These are phyloP conservation scores for Raffaelea arxii DNA, from an alignment of 2,329 filamentous ascomycete species.

Conservation along the genomic window DNA sequence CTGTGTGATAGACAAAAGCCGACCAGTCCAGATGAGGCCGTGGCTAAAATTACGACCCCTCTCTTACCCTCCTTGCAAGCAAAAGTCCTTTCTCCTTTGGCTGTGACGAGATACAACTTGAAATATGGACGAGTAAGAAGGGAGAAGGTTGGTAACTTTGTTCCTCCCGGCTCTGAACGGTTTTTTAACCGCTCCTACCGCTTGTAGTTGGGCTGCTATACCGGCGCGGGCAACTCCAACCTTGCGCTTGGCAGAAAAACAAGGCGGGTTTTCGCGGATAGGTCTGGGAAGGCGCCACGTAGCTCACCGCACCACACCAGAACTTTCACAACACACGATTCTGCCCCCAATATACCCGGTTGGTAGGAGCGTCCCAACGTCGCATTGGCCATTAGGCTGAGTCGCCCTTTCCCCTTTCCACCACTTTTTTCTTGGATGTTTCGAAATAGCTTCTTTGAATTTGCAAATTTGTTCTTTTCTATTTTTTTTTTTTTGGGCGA, in stretches of 20 bases:
- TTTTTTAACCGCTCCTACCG: too few species aligned
- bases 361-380: background rate
- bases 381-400: too few species aligned
- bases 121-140: too few species aligned
- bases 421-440: background rate
- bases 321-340: background rate
- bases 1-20: too few species aligned
- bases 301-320: conserved; percentile 8
- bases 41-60: too few species aligned
- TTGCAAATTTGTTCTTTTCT: background rate
- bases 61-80: too few species aligned
- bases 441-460: background rate
- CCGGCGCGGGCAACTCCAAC: background rate
- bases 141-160: too few species aligned
- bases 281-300: conserved; percentile 11
- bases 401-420: background rate
- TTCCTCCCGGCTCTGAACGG: too few species aligned
- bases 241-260: background rate
- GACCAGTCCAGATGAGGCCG: too few species aligned
- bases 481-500: background rate
- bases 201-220: background rate
- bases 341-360: background rate
- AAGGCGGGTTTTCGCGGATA: conserved; percentile 6
- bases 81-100: too few species aligned
- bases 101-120: too few species aligned